Conservation (phyloP, 192 early-diverging fungal species). For the Phycomyces nitens region DNA sequence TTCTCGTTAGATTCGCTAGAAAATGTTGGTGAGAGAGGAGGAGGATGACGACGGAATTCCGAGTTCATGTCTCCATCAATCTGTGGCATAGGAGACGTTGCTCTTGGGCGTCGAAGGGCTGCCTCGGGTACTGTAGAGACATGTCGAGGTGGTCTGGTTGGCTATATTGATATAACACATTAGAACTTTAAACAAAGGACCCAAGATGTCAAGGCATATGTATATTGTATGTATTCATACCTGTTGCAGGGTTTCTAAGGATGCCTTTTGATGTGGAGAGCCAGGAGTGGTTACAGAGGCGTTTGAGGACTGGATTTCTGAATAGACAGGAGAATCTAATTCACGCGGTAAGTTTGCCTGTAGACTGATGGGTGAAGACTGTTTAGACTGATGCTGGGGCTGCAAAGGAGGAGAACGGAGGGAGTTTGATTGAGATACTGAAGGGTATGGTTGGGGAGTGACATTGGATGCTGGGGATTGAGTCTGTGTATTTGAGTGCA, state of each 20-base stretch:
- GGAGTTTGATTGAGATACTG: neutral
- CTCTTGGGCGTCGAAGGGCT: slow-evolving; percentile 21
- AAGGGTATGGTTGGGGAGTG: neutral
- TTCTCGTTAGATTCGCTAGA: neutral
- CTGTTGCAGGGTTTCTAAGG: neutral
- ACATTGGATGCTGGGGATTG: neutral
- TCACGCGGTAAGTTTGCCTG: neutral
- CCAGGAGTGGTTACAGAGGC: neutral
- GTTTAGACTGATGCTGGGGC: neutral
- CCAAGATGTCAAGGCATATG: neutral
- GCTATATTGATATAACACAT: neutral
- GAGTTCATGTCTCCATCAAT: neutral
- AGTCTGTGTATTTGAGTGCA: neutral
- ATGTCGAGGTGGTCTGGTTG: slow-evolving; percentile 17
- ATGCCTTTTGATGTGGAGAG: neutral
- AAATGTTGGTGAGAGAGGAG: neutral
- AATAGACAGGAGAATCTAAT: neutral
- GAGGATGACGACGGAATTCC: neutral
- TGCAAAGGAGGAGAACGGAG: neutral
- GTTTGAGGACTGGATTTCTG: neutral
- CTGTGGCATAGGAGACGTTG: slow-evolving; percentile 16
- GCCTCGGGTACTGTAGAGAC: slow-evolving; percentile 26
- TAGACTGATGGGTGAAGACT: neutral
- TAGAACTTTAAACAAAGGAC: too few relatives aligned
- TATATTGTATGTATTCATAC: neutral